Evolutionary conservation across 768 basidiomycete genomes (phyloP).

Genomic region (Tricholoma furcatifolium): DNA sequence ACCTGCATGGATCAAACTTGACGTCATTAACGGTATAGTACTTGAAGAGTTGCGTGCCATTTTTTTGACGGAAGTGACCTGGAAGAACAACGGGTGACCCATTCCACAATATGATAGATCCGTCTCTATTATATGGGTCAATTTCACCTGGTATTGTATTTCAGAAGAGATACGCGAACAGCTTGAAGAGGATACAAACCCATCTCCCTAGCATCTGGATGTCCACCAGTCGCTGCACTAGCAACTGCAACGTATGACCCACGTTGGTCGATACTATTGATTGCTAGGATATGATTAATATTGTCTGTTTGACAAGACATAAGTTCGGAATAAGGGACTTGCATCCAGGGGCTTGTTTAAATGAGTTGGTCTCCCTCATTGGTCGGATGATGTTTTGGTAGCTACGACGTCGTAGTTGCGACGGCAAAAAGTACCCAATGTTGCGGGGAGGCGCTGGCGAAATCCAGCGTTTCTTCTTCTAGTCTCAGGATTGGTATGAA

Average conservation of each 20-base stretch:
- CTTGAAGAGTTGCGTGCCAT: conserved; percentile 30
- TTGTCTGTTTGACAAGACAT: neutral
- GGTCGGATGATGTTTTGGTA: conserved; percentile 5
- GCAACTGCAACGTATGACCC: conserved; percentile 40
- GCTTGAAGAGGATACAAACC: conserved; percentile 19
- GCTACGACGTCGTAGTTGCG: conserved; percentile 7
- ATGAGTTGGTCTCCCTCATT: conserved; percentile 24
- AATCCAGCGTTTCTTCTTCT: neutral
- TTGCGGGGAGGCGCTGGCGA: conserved; percentile 1
- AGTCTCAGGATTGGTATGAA: no score
- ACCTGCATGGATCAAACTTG: conserved; percentile 52
- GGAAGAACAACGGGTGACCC: conserved; percentile 18
- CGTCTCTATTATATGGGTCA: conserved; percentile 45
- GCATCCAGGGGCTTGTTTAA: conserved; percentile 47
- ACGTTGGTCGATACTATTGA: conserved; percentile 52
- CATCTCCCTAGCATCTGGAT: conserved; percentile 27
- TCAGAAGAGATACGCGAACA: neutral
- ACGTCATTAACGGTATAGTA: conserved; percentile 58
- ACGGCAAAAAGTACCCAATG: neutral
- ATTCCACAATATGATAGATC: conserved; percentile 44
- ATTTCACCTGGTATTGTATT: conserved; percentile 24
- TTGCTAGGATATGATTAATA: conserved; percentile 31
- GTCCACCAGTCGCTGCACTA: conserved; percentile 46
- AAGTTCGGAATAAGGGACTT: neutral
- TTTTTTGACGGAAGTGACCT: conserved; percentile 19